These are phyloP conservation scores for Ophiostoma montium DNA, from an alignment of 2,329 filamentous ascomycete species.

Conservation along the genomic window DNA sequence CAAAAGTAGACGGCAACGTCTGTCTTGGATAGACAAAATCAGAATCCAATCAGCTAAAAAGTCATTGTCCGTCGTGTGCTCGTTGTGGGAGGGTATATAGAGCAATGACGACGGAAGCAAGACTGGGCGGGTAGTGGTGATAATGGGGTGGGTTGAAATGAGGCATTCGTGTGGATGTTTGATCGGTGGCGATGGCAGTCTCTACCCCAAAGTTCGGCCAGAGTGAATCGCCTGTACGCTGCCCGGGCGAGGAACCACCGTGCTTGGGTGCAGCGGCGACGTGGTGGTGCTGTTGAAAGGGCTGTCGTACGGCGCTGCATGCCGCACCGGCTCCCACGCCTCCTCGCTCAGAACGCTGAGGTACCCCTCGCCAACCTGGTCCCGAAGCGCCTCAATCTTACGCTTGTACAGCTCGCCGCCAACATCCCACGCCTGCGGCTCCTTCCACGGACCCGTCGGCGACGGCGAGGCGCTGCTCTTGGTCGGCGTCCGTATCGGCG, in stretches of 20 bases:
- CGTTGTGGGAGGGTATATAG: background rate
- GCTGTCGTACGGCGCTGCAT: slow-evolving; percentile 23
- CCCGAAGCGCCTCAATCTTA: slow-evolving; percentile 74
- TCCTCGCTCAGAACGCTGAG: slow-evolving; percentile 76
- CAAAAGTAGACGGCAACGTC: background rate
- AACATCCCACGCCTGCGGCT: slow-evolving; percentile 45
- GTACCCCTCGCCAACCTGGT: slow-evolving; percentile 77
- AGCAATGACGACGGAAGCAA: background rate
- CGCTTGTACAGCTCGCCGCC: slow-evolving; percentile 70
- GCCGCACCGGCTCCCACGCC: slow-evolving; percentile 37
- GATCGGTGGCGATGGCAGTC: background rate
- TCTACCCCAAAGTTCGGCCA: slow-evolving; percentile 35
- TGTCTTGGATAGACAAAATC: background rate
- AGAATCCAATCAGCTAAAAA: background rate
- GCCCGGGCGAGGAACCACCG: slow-evolving; percentile 23
- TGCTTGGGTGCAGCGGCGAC: slow-evolving; percentile 24
- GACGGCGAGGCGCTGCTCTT: background rate
- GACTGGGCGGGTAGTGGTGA: too few species aligned
- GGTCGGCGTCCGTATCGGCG: slow-evolving; percentile 5
- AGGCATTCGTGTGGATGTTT: too few species aligned
- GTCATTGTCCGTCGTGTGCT: too few species aligned
- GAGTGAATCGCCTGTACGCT: slow-evolving; percentile 37
- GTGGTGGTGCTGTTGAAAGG: slow-evolving; percentile 22
- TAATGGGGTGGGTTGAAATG: too few species aligned
- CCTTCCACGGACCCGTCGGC: slow-evolving; percentile 20